These are phyloP conservation scores for Talaromyces atroroseus DNA, from an alignment of 2,329 filamentous ascomycete genomes.

Conservation along the genomic window DNA sequence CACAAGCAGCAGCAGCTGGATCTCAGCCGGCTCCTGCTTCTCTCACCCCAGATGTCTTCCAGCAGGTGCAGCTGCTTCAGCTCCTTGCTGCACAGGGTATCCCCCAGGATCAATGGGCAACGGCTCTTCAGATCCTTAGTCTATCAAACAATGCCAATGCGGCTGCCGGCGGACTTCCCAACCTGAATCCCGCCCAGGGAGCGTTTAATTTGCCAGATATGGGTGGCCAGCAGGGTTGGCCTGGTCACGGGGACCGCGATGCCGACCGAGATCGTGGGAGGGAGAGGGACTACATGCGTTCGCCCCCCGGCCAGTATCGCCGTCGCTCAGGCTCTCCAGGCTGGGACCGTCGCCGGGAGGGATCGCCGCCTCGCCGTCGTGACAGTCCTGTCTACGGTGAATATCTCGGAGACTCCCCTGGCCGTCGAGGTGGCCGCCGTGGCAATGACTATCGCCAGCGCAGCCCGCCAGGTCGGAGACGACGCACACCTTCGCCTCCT, in stretches of 20 bases:
- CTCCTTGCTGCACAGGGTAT: conserved; percentile 69
- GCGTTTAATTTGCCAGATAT: conserved; percentile 24
- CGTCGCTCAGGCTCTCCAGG: conserved; percentile 77
- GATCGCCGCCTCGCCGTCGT: conserved; percentile 57
- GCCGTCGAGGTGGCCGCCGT: conserved; percentile 52
- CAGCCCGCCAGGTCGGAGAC: conserved; percentile 67
- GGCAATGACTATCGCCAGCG: conserved; percentile 74
- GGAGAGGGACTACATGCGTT: conserved; percentile 59
- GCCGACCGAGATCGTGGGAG: conserved; percentile 56
- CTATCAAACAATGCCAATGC: conserved; percentile 29
- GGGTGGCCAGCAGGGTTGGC: conserved; percentile 23
- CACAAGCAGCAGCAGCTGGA: conserved; percentile 29
- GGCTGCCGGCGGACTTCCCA: conserved; percentile 23
- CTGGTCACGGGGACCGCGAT: conserved; percentile 35
- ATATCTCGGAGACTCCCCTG: conserved; percentile 65
- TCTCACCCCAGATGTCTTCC: conserved; percentile 48
- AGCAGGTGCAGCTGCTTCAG: conserved; percentile 70
- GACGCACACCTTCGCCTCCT: conserved; percentile 57
- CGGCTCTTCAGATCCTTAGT: conserved; percentile 49
- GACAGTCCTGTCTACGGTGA: conserved; percentile 67
- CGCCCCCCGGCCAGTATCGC: conserved; percentile 55
- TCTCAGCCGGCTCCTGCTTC: conserved; percentile 23
- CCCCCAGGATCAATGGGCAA: conserved; percentile 68
- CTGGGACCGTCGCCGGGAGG: conserved; percentile 63
- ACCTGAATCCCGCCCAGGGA: conserved; percentile 30